Evolutionary conservation across 179 eudicot genomes (phyloP).

Genomic region (Sideroxylon spinosum): DNA sequence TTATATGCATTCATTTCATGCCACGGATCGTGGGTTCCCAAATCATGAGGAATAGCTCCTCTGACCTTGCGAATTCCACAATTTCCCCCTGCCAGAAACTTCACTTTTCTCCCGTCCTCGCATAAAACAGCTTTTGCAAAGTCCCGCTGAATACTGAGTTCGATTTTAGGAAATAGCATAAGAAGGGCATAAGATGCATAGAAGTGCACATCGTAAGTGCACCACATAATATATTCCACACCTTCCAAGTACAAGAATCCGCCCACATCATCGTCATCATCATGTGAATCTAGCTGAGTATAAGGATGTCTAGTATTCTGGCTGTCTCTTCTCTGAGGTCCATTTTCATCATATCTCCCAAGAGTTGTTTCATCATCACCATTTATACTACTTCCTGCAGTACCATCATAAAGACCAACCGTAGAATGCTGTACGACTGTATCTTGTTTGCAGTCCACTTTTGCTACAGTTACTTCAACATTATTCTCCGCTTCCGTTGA

Average conservation of each 20-base stretch:
- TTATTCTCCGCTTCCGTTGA: slow-evolving; percentile 22
- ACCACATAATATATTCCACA: slow-evolving; percentile 96
- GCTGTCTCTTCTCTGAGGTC: slow-evolving; percentile 14
- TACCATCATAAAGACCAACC: slow-evolving; percentile 14
- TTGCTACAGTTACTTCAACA: slow-evolving; percentile 29
- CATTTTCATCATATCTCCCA: slow-evolving; percentile 20
- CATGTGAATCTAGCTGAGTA: slow-evolving; percentile 17
- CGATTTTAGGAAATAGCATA: slow-evolving; percentile 84
- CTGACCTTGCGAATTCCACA: slow-evolving; percentile 82
- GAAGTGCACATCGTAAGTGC: slow-evolving; percentile 97
- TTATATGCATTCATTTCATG: slow-evolving; percentile 98
- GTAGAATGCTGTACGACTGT: slow-evolving; percentile 26
- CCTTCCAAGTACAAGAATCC: slow-evolving; percentile 93
- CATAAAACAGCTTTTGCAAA: slow-evolving; percentile 87
- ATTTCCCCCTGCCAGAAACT: slow-evolving; percentile 81
- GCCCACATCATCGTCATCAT: slow-evolving; percentile 71
- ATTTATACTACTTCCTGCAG: slow-evolving; percentile 15
- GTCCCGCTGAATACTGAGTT: slow-evolving; percentile 90
- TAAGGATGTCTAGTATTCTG: slow-evolving; percentile 2
- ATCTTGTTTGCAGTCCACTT: slow-evolving; percentile 29
- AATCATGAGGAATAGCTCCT: slow-evolving; percentile 97
- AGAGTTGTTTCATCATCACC: slow-evolving; percentile 23
- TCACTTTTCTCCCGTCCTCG: slow-evolving; percentile 79
- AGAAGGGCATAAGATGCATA: slow-evolving; percentile 96
- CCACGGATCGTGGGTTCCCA: slow-evolving; percentile 98